These are phyloP conservation scores for Leishmania tarentolae DNA, from an alignment of 208 protist species.

Conservation along the genomic window DNA sequence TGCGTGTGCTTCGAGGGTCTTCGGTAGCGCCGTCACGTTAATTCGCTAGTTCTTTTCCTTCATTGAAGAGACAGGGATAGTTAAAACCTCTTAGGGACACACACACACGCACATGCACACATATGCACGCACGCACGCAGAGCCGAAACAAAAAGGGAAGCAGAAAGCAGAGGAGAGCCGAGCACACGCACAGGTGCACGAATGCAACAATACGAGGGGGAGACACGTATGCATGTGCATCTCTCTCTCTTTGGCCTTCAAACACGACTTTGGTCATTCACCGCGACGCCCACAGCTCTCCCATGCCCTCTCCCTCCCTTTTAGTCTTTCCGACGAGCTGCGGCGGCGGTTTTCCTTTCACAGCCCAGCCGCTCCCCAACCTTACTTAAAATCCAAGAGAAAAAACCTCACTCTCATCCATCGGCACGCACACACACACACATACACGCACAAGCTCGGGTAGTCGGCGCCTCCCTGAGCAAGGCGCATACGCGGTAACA, in stretches of 20 bases:
- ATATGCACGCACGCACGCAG: background rate
- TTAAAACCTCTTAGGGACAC: background rate
- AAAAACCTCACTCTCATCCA: background rate
- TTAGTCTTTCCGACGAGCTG: background rate
- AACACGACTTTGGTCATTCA: background rate
- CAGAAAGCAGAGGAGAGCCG: background rate
- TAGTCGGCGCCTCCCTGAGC: background rate
- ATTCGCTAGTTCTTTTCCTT: background rate
- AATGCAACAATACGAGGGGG: background rate
- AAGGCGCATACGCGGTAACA: background rate
- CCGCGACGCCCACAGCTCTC: background rate
- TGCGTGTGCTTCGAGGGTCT: no score
- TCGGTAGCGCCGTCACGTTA: background rate
- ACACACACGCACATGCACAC: background rate
- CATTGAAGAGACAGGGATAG: background rate
- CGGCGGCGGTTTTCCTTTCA: background rate
- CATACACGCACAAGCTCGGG: background rate
- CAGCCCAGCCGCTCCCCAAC: background rate
- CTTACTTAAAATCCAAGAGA: conserved; percentile 1
- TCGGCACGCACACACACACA: background rate
- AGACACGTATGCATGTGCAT: background rate
- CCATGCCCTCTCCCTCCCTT: background rate
- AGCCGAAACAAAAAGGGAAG: background rate
- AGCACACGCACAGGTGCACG: background rate
- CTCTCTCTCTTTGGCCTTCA: background rate